Evolutionary conservation across 305 asterid genomes (phyloP).

Genomic region (Solanum hybrid): DNA sequence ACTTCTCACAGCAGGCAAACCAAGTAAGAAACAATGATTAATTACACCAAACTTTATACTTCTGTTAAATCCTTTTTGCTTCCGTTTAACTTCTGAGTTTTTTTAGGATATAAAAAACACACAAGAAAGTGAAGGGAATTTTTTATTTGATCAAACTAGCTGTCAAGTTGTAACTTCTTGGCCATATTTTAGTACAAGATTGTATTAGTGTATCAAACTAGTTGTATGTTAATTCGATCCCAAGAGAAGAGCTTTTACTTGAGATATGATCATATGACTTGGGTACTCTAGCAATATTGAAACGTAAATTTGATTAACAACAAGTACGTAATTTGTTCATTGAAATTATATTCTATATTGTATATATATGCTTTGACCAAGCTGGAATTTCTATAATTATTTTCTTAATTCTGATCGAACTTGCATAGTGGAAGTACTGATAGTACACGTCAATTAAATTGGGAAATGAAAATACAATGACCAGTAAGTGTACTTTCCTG

Average conservation of each 20-base stretch:
- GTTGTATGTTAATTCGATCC: neutral
- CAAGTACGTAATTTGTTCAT: neutral
- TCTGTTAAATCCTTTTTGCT: neutral
- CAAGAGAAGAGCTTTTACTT: neutral
- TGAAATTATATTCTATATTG: neutral
- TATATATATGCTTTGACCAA: neutral
- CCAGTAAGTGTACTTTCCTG: neutral
- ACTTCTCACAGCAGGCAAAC: neutral
- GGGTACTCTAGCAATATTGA: neutral
- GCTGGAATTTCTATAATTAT: neutral
- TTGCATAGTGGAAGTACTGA: neutral
- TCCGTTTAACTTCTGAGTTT: neutral
- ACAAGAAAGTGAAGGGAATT: neutral
- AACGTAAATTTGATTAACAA: neutral
- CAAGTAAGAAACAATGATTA: neutral
- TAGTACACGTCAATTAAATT: neutral
- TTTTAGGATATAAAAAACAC: neutral
- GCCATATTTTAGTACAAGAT: neutral
- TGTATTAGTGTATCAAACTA: neutral
- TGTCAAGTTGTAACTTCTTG: neutral
- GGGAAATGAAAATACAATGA: neutral
- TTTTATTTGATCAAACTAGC: neutral
- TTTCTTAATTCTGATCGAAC: neutral
- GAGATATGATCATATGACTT: neutral
- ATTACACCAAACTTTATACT: neutral